Conservation (phyloP, 2,329 filamentous ascomycete genomes). For the Botryosphaeria agaves region DNA sequence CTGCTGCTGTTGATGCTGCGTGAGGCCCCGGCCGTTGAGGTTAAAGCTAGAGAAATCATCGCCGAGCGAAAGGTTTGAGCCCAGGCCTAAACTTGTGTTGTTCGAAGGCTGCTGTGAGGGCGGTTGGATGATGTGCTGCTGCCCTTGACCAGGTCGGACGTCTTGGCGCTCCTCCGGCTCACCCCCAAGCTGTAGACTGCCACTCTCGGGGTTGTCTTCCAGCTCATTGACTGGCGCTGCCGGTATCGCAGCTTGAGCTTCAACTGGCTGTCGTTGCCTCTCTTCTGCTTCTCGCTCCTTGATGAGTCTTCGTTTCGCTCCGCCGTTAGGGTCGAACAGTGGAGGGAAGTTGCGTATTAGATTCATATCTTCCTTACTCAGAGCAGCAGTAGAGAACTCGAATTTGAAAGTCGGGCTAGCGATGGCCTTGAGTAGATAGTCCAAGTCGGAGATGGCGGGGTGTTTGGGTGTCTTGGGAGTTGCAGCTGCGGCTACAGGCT, state of each 20-base stretch:
- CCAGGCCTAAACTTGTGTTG: constrained; percentile 13
- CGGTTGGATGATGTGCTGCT: constrained; percentile 52
- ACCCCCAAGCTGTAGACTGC: constrained; percentile 76
- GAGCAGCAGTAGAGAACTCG: constrained; percentile 29
- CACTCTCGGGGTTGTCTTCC: constrained; percentile 67
- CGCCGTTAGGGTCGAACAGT: constrained; percentile 68
- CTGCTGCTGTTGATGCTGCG: constrained; percentile 57
- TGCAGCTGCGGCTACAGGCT: constrained; percentile 3
- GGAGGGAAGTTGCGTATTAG: constrained; percentile 47
- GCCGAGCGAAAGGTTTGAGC: constrained; percentile 14
- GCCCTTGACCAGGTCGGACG: constrained; percentile 38
- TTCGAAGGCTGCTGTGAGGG: constrained; percentile 51
- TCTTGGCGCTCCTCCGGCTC: constrained; percentile 70
- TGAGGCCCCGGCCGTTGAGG: constrained; percentile 55
- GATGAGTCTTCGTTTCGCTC: constrained; percentile 62
- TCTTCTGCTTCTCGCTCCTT: constrained; percentile 46
- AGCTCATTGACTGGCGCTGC: constrained; percentile 29
- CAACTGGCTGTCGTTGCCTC: constrained; percentile 33
- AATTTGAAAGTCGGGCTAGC: constrained; percentile 31
- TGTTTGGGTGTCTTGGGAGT: constrained; percentile 3
- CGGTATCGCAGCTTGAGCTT: constrained; percentile 34
- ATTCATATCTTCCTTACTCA: constrained; percentile 30
- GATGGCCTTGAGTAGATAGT: constrained; percentile 20
- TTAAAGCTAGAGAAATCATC: constrained; percentile 26
- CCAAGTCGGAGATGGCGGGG: not conserved